These are phyloP conservation scores for Dothideomycetidae sp. DNA, from an alignment of 2,329 filamentous ascomycete genomes.

Conservation along the genomic window DNA sequence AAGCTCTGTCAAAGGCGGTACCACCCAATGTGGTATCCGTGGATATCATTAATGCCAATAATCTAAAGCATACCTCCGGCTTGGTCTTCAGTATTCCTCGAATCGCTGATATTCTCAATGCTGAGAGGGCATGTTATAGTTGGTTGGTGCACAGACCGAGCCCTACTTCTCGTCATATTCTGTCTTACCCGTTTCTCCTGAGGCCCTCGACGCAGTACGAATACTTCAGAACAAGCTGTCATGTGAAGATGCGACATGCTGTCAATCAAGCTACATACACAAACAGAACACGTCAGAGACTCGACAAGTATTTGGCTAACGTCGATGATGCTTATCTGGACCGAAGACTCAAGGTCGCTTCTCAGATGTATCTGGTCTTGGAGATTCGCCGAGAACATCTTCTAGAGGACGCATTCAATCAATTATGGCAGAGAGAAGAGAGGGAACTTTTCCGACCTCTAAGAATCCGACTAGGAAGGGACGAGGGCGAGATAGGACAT, in stretches of 20 bases:
- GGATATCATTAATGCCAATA: conserved; percentile 12
- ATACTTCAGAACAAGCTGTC: conserved; percentile 81
- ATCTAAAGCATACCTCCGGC: conserved; percentile 27
- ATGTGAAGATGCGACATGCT: conserved; percentile 56
- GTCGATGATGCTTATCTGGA: conserved; percentile 14
- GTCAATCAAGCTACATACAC: conserved; percentile 10
- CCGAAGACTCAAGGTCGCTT: conserved; percentile 21
- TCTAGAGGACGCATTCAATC: conserved; percentile 48
- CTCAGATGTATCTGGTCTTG: conserved; percentile 29
- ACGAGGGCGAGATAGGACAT: conserved; percentile 71
- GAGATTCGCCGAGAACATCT: conserved; percentile 29
- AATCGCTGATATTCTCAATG: conserved; percentile 61
- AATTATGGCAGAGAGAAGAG: conserved; percentile 75
- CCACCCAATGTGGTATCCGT: neutral
- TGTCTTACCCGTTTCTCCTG: conserved; percentile 74
- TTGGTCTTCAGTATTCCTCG: conserved; percentile 62
- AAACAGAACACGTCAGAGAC: conserved; percentile 8
- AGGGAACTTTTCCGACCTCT: conserved; percentile 71
- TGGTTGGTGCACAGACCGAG: conserved; percentile 52
- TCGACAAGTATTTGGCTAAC: conserved; percentile 7
- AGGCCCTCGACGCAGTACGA: conserved; percentile 55
- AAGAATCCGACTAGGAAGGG: conserved; percentile 70
- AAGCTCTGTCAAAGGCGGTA: conserved; percentile 50
- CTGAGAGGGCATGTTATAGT: conserved; percentile 56
- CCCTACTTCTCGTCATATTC: conserved; percentile 53